These are phyloP conservation scores for Stagonosporopsis tanaceti DNA, from an alignment of 2,329 filamentous ascomycete genomes.

Conservation along the genomic window DNA sequence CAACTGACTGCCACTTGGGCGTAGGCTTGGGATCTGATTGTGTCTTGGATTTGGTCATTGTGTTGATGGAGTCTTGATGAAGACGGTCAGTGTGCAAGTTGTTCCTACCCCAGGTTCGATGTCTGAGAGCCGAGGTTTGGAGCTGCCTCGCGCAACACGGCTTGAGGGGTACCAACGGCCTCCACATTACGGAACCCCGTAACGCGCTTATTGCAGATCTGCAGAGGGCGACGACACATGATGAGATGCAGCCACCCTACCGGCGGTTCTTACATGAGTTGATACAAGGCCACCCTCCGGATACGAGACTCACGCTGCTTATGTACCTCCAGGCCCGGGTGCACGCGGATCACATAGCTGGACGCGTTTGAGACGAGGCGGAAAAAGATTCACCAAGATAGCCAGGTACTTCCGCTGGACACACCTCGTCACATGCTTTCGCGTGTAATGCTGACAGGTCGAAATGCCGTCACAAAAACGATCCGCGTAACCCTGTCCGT, in stretches of 20 bases:
- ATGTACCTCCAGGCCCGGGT: neutral
- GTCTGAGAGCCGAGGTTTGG: conserved; percentile 10
- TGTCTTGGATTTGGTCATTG: conserved; percentile 25
- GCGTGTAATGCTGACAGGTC: conserved; percentile 1
- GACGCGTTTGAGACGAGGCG: neutral
- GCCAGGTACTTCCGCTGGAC: neutral
- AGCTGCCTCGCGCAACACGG: conserved; percentile 7
- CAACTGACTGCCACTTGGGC: conserved; percentile 51
- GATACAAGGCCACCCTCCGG: neutral
- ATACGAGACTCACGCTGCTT: neutral
- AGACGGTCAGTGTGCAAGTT: conserved; percentile 2
- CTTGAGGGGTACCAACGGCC: conserved; percentile 24
- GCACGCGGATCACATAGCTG: neutral
- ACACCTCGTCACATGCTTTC: conserved; percentile 15
- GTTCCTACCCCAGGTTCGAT: conserved; percentile 4
- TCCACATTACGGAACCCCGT: neutral
- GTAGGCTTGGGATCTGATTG: conserved; percentile 18
- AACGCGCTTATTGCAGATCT: neutral
- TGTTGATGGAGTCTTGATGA: neutral
- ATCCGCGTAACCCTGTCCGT: too few relatives aligned
- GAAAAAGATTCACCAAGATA: neutral
- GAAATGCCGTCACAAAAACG: neutral
- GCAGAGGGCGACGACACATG: neutral
- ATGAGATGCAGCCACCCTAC: neutral
- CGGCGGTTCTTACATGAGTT: neutral